These are phyloP conservation scores for Citrus medica DNA, from an alignment of 345 rosid species.

Conservation along the genomic window DNA sequence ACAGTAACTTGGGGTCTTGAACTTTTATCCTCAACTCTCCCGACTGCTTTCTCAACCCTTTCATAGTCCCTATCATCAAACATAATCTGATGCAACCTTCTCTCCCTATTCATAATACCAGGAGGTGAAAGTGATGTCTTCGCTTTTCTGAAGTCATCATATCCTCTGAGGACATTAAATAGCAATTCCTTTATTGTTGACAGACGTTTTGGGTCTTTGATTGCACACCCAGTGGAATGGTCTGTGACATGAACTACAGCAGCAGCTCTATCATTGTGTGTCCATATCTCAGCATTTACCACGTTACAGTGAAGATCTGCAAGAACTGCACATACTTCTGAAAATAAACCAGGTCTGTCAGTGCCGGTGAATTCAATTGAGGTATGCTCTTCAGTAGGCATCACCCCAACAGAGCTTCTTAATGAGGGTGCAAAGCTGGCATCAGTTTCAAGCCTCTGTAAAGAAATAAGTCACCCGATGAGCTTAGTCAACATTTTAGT, in stretches of 20 bases:
- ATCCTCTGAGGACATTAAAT: slow-evolving; percentile 60
- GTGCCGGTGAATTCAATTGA: slow-evolving; percentile 78
- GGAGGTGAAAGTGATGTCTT: slow-evolving; percentile 63
- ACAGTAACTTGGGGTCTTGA: slow-evolving; percentile 64
- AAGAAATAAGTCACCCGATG: slow-evolving; percentile 3
- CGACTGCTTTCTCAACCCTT: slow-evolving; percentile 42
- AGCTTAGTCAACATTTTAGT: neutral
- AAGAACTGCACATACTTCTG: slow-evolving; percentile 92
- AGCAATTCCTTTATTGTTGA: slow-evolving; percentile 58
- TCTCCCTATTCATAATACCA: slow-evolving; percentile 54
- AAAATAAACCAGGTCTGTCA: slow-evolving; percentile 84
- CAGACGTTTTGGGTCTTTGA: slow-evolving; percentile 62
- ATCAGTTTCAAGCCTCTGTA: slow-evolving; percentile 74
- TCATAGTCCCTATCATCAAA: slow-evolving; percentile 90
- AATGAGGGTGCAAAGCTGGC: slow-evolving; percentile 55
- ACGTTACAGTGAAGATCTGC: slow-evolving; percentile 79
- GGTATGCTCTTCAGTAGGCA: slow-evolving; percentile 78
- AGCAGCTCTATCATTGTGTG: slow-evolving; percentile 92
- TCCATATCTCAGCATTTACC: slow-evolving; percentile 89
- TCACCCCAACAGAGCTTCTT: slow-evolving; percentile 70
- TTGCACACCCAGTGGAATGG: slow-evolving; percentile 49
- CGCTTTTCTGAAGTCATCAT: slow-evolving; percentile 54
- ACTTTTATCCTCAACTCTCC: slow-evolving; percentile 31
- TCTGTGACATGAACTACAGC: slow-evolving; percentile 83
- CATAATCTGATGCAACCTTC: slow-evolving; percentile 95